These are phyloP conservation scores for Fistulina hepatica DNA, from an alignment of 1,284 basidiomycete species.

Conservation along the genomic window DNA sequence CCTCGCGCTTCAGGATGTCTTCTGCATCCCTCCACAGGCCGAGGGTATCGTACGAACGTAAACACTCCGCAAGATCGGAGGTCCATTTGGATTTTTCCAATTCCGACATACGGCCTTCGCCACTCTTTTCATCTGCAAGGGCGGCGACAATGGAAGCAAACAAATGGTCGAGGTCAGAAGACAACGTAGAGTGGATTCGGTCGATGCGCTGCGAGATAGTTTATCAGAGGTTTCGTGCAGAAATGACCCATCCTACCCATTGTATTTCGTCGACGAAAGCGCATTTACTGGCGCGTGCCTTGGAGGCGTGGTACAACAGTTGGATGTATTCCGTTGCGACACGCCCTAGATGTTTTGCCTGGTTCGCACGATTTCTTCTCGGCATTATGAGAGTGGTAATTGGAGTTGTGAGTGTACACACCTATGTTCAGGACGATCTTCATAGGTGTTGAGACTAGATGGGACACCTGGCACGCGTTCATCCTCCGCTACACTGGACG, in stretches of 20 bases:
- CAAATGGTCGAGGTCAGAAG: slow-evolving; percentile 73
- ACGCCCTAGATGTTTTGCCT: slow-evolving; percentile 75
- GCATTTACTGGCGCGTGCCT: slow-evolving; percentile 67
- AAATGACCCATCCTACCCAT: slow-evolving; percentile 54
- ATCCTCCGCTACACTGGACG: slow-evolving; percentile 34
- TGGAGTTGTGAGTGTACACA: slow-evolving; percentile 16
- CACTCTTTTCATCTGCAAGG: slow-evolving; percentile 37
- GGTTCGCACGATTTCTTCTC: slow-evolving; percentile 45
- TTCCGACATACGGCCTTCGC: slow-evolving; percentile 37
- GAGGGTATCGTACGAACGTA: slow-evolving; percentile 74
- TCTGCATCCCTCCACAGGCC: slow-evolving; percentile 79
- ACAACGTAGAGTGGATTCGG: slow-evolving; percentile 68
- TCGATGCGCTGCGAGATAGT: slow-evolving; percentile 54
- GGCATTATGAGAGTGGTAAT: slow-evolving; percentile 4
- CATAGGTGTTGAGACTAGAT: slow-evolving; percentile 18
- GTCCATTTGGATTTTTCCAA: slow-evolving; percentile 52
- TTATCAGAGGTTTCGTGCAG: slow-evolving; percentile 11
- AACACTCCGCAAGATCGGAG: slow-evolving; percentile 63
- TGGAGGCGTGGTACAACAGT: slow-evolving; percentile 80
- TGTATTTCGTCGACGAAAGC: slow-evolving; percentile 73
- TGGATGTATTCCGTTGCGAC: slow-evolving; percentile 88
- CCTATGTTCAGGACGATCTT: slow-evolving; percentile 29
- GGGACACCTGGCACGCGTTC: slow-evolving; percentile 24
- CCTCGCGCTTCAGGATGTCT: slow-evolving; percentile 62
- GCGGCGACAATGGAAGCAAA: slow-evolving; percentile 48